Conservation (phyloP, 1,284 basidiomycete species). For the Apiotrichum brassicae region DNA sequence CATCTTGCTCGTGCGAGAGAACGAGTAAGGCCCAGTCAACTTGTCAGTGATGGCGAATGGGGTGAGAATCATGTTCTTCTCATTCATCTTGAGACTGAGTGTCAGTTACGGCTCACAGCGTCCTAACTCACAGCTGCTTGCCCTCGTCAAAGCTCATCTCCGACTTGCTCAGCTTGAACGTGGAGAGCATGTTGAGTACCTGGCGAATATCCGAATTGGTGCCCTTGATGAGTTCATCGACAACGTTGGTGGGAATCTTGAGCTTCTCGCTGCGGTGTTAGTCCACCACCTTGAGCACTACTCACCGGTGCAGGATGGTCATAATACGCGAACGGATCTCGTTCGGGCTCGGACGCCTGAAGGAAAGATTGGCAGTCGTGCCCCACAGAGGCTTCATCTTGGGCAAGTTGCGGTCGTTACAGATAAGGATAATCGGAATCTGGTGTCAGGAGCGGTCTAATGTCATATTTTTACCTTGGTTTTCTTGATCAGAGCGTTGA, state of each 20-base stretch:
- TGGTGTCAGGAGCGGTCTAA: slow-evolving; percentile 33
- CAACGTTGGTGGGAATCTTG: slow-evolving; percentile 79
- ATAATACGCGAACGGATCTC: slow-evolving; percentile 78
- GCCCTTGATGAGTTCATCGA: slow-evolving; percentile 84
- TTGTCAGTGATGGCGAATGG: slow-evolving; percentile 83
- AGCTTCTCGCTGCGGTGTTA: slow-evolving; percentile 68
- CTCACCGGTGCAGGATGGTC: slow-evolving; percentile 79
- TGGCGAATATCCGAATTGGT: slow-evolving; percentile 93
- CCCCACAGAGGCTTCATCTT: slow-evolving; percentile 83
- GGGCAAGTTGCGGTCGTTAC: slow-evolving; percentile 76
- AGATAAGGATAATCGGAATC: slow-evolving; percentile 97
- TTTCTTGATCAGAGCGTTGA: slow-evolving; percentile 90
- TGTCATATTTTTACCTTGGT: slow-evolving; percentile 57
- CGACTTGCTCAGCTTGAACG: slow-evolving; percentile 76
- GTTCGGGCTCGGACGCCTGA: slow-evolving; percentile 65
- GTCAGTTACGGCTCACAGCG: background rate
- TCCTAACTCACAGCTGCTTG: slow-evolving; percentile 65
- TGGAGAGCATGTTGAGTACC: slow-evolving; percentile 95
- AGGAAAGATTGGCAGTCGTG: slow-evolving; percentile 70
- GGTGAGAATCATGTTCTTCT: slow-evolving; percentile 84
- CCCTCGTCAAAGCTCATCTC: slow-evolving; percentile 86
- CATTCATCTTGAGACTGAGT: slow-evolving; percentile 72
- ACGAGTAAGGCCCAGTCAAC: slow-evolving; percentile 82
- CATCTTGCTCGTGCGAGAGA: slow-evolving; percentile 71
- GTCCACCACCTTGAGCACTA: slow-evolving; percentile 7